A percentile compares a stretch with the other conserved stretches of the same genome.
These are phyloP conservation scores for Stylosanthes scabra DNA, from an alignment of 331 rosid genomes.

Conservation along the genomic window DNA sequence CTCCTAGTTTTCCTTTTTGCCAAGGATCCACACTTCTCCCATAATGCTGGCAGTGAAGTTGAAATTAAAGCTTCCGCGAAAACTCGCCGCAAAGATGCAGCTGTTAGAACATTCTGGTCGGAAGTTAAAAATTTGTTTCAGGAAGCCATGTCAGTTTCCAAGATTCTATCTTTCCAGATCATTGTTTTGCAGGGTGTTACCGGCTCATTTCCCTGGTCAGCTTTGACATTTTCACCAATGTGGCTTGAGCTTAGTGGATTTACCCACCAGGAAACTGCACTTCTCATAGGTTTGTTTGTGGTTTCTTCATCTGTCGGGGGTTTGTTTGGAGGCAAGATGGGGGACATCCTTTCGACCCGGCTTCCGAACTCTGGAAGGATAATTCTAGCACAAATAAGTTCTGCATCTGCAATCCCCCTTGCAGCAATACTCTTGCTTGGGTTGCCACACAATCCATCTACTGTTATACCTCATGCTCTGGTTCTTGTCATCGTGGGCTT, in stretches of 20 bases:
- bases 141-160: conserved; percentile 62
- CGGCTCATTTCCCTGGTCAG: conserved; percentile 84
- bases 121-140: conserved; percentile 58
- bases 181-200: conserved; percentile 78
- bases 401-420: conserved; percentile 71
- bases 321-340: conserved; percentile 74
- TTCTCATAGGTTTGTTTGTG: conserved; percentile 65
- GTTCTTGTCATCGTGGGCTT: conserved; percentile 64
- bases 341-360: conserved; percentile 62
- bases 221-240: conserved; percentile 72
- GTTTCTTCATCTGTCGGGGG: conserved; percentile 65
- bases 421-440: conserved; percentile 67
- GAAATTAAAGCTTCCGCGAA: conserved; percentile 13
- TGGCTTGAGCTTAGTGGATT: conserved; percentile 84
- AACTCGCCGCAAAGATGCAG: not conserved
- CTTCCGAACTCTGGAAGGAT: conserved; percentile 81
- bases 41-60: conserved; percentile 26
- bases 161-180: conserved; percentile 74
- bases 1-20: conserved; percentile 59
- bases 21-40: conserved; percentile 67
- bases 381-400: conserved; percentile 74
- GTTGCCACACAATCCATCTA: conserved; percentile 59
- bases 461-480: conserved; percentile 52
- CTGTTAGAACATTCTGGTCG: conserved; percentile 44
- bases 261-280: conserved; percentile 67